A percentile compares a stretch with the other conserved stretches of the same genome.
These are phyloP conservation scores for Trichoderma oligosporum DNA, from an alignment of 2,329 filamentous ascomycete genomes.

Conservation along the genomic window DNA sequence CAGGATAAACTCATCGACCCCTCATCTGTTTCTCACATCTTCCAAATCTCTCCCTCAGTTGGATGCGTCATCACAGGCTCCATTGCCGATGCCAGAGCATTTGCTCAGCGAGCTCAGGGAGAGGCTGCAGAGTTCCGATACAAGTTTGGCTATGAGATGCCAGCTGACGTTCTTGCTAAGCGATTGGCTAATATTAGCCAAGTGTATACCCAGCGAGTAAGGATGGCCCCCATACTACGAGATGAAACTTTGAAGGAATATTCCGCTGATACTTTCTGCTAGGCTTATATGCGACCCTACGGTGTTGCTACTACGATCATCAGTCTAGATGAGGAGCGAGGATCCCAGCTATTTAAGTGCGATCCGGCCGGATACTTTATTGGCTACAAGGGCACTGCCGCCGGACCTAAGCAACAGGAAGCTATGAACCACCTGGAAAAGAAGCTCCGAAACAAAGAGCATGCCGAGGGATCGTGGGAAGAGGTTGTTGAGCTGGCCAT, in stretches of 20 bases:
- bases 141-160: slow-evolving; percentile 99
- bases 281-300: slow-evolving; percentile 96
- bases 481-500: slow-evolving; percentile 98
- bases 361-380: slow-evolving; percentile 97
- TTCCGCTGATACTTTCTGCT: slow-evolving; percentile 18
- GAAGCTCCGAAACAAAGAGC: slow-evolving; percentile 99
- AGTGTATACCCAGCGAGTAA: slow-evolving; percentile 94
- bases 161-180: slow-evolving; percentile 93
- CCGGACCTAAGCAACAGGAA: slow-evolving; percentile 97
- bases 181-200: slow-evolving; percentile 98
- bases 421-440: slow-evolving; percentile 98
- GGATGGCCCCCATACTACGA: slow-evolving; percentile 21
- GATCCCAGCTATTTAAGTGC: slow-evolving; percentile 96
- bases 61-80: slow-evolving; percentile 98
- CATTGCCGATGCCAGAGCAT: slow-evolving; percentile 93
- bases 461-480: slow-evolving; percentile 88
- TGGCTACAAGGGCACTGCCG: slow-evolving; percentile 96
- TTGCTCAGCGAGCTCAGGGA: slow-evolving; percentile 85
- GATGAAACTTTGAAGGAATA: background rate
- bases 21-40: slow-evolving; percentile 93
- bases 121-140: slow-evolving; percentile 98
- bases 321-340: slow-evolving; percentile 86
- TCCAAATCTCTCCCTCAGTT: slow-evolving; percentile 91
- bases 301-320: slow-evolving; percentile 94
- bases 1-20: slow-evolving; percentile 99